phyloP scores from a whole-genome alignment of 306 rosid species.

The Citrullus colocynthis region DNA sequence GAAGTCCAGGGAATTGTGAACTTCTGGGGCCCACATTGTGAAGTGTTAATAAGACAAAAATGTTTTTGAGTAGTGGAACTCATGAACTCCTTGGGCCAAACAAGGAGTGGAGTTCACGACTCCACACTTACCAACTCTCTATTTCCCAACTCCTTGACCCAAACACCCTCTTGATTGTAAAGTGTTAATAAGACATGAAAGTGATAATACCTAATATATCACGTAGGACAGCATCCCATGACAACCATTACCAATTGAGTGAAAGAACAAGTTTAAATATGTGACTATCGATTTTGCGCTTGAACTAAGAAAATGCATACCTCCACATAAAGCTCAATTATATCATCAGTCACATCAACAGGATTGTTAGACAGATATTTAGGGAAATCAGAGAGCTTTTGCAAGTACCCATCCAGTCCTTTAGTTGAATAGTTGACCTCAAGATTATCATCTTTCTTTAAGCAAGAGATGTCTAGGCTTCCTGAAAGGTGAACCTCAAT shows the following conservation, averaged over 20 bases:
- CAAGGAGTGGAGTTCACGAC: no score
- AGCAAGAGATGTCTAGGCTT: conserved; percentile 45
- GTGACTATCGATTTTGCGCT: not conserved
- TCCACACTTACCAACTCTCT: no score
- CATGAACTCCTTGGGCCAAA: no score
- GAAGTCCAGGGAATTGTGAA: no score
- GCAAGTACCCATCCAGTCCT: conserved; percentile 54
- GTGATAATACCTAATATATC: not conserved
- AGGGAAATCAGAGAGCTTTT: conserved; percentile 62
- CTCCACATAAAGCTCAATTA: conserved; percentile 89
- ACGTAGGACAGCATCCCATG: not conserved
- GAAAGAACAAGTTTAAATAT: not conserved
- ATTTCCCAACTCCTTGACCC: no score
- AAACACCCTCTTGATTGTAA: no score
- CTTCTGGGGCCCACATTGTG: no score
- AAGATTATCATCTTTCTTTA: conserved; percentile 34
- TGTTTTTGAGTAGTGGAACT: no score
- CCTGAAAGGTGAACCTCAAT: conserved; percentile 85
- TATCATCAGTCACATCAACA: conserved; percentile 66
- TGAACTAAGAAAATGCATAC: conserved; percentile 28
- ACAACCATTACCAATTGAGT: not conserved
- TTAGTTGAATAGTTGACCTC: conserved; percentile 35
- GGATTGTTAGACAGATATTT: conserved; percentile 66
- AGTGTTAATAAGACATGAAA: no score
- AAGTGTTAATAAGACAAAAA: no score